Percentiles rank a stretch among this genome's conserved stretches.
phyloP scores from a whole-genome alignment of 2,329 filamentous ascomycete species.

The Boeremia exigua region DNA sequence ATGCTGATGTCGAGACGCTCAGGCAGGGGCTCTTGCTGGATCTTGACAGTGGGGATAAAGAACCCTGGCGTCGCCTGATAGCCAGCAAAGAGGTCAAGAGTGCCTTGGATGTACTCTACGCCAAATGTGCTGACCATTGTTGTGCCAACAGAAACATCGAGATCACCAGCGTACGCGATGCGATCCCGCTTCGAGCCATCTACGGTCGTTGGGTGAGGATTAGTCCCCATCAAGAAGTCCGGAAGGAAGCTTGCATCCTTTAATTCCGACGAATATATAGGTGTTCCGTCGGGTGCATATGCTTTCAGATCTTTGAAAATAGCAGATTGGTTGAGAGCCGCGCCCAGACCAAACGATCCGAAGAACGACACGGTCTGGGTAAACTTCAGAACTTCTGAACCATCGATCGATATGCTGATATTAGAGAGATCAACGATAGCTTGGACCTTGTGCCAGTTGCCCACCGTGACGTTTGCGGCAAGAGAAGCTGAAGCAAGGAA shows the following conservation, averaged over 20 bases:
- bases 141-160: conserved; percentile 36
- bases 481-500: conserved; percentile 3
- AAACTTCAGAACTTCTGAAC: conserved; percentile 26
- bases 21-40: conserved; percentile 29
- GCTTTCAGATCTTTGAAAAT: conserved; percentile 31
- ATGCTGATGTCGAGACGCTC: conserved; percentile 26
- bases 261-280: conserved; percentile 33
- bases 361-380: conserved; percentile 34
- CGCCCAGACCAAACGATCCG: conserved; percentile 44
- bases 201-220: conserved; percentile 41
- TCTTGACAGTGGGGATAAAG: conserved; percentile 43
- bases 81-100: conserved; percentile 38
- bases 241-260: conserved; percentile 35
- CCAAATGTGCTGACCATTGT: conserved; percentile 34
- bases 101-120: conserved; percentile 31
- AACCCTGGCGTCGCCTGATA: conserved; percentile 40
- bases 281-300: conserved; percentile 4
- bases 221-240: conserved; percentile 47
- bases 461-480: conserved; percentile 4
- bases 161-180: conserved; percentile 43
- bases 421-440: conserved; percentile 6
- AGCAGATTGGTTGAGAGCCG: conserved; percentile 38
- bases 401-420: conserved; percentile 21
- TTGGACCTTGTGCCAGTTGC: conserved; percentile 13
- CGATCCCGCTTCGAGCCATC: conserved; percentile 48